Evolutionary conservation across 169 alveolate species (phyloP), one percentile per base, ranked within the genome.

Genomic region (Sarcocystis neurona): DNA sequence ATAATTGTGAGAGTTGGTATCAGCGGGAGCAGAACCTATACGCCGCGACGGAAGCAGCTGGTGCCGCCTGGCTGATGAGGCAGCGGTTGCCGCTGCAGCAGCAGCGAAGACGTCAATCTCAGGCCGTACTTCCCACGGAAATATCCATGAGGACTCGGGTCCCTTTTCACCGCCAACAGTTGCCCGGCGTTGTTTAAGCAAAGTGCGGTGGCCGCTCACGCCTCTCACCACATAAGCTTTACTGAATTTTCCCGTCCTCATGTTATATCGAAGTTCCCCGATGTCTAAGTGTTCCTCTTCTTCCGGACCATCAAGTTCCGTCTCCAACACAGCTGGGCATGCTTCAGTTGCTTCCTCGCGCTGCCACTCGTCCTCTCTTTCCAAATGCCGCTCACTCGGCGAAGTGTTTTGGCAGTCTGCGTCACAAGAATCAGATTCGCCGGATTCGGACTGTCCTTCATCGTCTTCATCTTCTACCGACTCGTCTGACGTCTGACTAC

Each of bases 21-120:
- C 15, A 18, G n/a, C 56, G 3, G 37, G 23, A 5, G 34, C 53
- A 6, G 20, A 34, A 1, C 23, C 10, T 27, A 4, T 63, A 43
- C 56, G 34, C 8, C 39, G 39, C 30, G 39, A 27, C 0, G 47
- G 41, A 15, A 12, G 56, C 0, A 18, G 34, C 41, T 37, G 37
- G 82, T 39, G 56, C 39, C 34, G 39, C 34, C 10, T 72, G 48
- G 34, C 53, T 47, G 6, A 37, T 1, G 34, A 63, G n/a, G 53
- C 82, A 23, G 53, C 2, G 50, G 82, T 39, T 30, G 79, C 4
- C 10, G 47, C 0, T 2, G 82, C n/a, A n/a, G n/a, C n/a, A n/a
- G n/a, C n/a, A n/a, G n/a, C 82, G 23, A 72, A 72, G 30, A 72
- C 82, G 27, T 72, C 82, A 18, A 72, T 39, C 15, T 72, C 82